Conservation (phyloP, 306 rosid species). For the Trifolium pratense region DNA sequence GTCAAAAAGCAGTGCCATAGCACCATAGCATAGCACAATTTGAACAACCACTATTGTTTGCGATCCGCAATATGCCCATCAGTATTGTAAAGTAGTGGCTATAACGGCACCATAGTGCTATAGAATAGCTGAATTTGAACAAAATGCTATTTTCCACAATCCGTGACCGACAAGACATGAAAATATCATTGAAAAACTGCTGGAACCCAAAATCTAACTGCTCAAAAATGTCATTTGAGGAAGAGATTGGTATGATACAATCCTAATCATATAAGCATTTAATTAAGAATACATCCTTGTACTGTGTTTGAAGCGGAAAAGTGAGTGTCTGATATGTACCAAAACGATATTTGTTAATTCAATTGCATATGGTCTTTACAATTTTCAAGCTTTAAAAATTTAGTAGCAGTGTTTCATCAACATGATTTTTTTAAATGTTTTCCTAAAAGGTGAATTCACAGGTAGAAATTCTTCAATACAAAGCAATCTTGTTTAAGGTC, state of each 20-base stretch:
- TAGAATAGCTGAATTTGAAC: not conserved
- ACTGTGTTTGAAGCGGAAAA: not conserved
- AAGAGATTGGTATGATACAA: not conserved
- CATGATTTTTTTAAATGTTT: not conserved
- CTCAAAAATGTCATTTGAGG: not conserved
- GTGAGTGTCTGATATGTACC: conserved; percentile 2
- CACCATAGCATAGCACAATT: too few species aligned
- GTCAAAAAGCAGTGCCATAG: too few species aligned
- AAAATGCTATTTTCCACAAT: not conserved
- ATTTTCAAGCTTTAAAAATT: conserved; percentile 18
- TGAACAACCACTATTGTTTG: not conserved
- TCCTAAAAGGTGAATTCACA: not conserved
- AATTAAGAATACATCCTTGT: not conserved
- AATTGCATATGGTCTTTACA: not conserved
- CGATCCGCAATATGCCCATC: not conserved
- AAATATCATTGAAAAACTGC: not conserved
- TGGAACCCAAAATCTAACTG: not conserved
- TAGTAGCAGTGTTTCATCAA: not conserved
- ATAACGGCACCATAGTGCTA: not conserved
- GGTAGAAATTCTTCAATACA: not conserved
- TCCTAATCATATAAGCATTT: not conserved
- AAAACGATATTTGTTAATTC: not conserved
- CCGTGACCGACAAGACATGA: not conserved
- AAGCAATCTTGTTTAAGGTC: conserved; percentile 9
- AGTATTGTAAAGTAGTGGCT: not conserved